Evolutionary conservation across 164 flowering plant genomes (phyloP), one percentile per base, ranked within the genome.

Genomic region (Dillenia turbinata): DNA sequence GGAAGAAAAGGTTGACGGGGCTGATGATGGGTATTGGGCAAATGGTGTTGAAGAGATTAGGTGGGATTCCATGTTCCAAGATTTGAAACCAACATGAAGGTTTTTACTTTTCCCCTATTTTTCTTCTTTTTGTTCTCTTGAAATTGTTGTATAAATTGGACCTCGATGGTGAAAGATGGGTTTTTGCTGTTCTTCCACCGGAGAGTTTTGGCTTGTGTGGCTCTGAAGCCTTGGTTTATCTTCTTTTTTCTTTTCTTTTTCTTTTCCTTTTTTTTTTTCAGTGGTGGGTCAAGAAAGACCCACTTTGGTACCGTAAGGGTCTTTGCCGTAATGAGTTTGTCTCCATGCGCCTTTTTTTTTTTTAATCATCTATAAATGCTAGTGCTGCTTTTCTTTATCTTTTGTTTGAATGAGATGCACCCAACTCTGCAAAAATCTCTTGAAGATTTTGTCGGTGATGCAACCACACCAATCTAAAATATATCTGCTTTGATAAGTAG

Each of bases 21-120:
- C 43, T 9, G 76, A 64, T 26, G 68, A 71, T 46, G 78, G 51
- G 12, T 67, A 68, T 57, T 75, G 72, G 46, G 54, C 81, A 9
- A 52, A 73, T 0, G 78, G 68, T 1, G 67, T 73, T 12, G 84
- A 82, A 54, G 87, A 81, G 54, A 77, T 83, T 73, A 81, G 72
- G 71, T 86, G 91, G 91, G 86, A 82, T 69, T 52, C 82, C 5
- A 71, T 86, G 91, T 86, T 86, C 59, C 85, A 84, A 59, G 66
- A 84, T 66, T 50, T 86, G 66, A 86, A 81, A 62, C 92, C 92
- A 12, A 84, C 85, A 24, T 85, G 70, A 83, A 49, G 33, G 19
- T 55, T 56, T 9, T 40, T 44, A 43, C 8, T 2, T 47, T 47
- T 54, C 4, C 40, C 65, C 13, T 63, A 56, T 57, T 49, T 53